Conservation (phyloP, 1,139 yeast species). For the Kurtzmaniella quercitrusa region DNA sequence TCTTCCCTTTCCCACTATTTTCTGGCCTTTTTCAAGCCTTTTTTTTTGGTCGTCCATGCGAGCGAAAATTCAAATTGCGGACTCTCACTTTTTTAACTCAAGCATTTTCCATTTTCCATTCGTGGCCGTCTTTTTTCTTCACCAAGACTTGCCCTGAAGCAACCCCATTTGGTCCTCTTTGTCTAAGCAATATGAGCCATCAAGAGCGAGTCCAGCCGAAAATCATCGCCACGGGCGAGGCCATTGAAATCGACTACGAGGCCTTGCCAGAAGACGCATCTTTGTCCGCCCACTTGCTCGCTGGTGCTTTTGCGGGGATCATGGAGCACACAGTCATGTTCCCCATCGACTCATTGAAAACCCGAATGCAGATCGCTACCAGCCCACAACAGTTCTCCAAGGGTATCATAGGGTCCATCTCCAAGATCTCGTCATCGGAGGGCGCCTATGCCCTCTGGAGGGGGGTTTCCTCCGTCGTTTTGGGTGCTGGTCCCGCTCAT, state of each 20-base stretch:
- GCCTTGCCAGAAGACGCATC: conserved; percentile 89
- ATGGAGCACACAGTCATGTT: conserved; percentile 98
- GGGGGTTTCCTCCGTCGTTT: conserved; percentile 86
- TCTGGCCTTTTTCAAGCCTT: not conserved
- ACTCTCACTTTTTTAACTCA: not conserved
- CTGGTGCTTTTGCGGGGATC: conserved; percentile 97
- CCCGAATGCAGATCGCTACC: conserved; percentile 82
- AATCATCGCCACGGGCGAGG: conserved; percentile 21
- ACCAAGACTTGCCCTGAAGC: not conserved
- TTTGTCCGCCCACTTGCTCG: conserved; percentile 70
- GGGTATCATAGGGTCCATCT: conserved; percentile 55
- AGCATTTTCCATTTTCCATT: not conserved
- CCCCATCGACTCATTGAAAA: conserved; percentile 92
- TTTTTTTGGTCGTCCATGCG: too few species aligned
- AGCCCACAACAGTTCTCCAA: conserved; percentile 29
- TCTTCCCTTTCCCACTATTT: not conserved
- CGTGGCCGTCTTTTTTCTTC: not conserved
- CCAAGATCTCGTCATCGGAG: conserved; percentile 79
- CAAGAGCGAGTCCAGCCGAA: not conserved
- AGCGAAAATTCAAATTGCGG: not conserved
- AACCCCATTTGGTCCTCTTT: not conserved
- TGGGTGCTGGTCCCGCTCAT: conserved; percentile 99
- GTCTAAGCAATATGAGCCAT: not conserved
- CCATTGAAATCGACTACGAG: conserved; percentile 75
- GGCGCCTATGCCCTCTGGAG: conserved; percentile 91